Percentiles rank a stretch among this genome's conserved stretches.
Evolutionary conservation across 1,139 yeast species (phyloP).

Genomic region (Saccharomyces hybrid): DNA sequence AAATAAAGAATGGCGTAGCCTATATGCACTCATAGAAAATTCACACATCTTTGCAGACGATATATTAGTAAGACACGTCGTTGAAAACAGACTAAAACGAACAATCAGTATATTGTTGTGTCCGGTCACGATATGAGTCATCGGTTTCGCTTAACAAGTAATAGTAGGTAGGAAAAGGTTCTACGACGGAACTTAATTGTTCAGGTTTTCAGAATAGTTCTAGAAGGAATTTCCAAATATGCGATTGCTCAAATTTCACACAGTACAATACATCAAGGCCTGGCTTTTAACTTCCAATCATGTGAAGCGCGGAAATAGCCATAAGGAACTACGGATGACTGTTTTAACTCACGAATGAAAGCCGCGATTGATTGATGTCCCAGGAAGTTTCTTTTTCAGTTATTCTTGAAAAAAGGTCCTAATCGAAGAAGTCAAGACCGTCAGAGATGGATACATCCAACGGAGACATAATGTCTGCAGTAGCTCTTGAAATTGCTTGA

Average conservation of each 20-base stretch:
- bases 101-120: neutral
- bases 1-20: neutral
- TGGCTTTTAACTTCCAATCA: neutral
- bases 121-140: too few species aligned
- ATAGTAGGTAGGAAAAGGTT: neutral
- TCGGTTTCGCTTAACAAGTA: too few species aligned
- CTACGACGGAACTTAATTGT: too few species aligned
- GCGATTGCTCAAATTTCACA: too few species aligned
- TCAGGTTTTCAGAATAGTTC: too few species aligned
- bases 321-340: too few species aligned
- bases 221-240: too few species aligned
- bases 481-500: neutral
- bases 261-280: too few species aligned
- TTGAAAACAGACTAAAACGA: neutral
- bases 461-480: neutral
- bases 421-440: conserved; percentile 23
- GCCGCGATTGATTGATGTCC: too few species aligned
- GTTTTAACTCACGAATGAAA: neutral
- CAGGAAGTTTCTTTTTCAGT: neutral
- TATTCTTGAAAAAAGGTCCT: conserved; percentile 24
- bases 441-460: conserved; percentile 14
- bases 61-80: neutral
- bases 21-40: neutral
- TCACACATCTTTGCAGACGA: neutral
- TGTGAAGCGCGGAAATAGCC: neutral